Percentiles rank a stretch among this genome's conserved stretches.
Conservation (phyloP, 495 filamentous ascomycete species). For the Podospora pseudopauciseta region DNA sequence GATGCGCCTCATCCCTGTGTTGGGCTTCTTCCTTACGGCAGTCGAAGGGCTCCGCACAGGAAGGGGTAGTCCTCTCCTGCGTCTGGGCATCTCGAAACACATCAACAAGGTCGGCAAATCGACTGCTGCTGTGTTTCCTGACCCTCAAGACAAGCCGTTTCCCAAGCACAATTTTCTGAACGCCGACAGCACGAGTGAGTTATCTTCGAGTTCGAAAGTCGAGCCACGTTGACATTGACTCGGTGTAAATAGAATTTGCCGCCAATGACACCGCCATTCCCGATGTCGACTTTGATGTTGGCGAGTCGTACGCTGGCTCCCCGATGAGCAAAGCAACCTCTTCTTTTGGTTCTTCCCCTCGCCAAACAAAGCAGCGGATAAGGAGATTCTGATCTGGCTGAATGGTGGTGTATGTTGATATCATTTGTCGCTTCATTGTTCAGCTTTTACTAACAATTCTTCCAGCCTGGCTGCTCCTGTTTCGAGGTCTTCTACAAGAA, state of each 20-base stretch:
- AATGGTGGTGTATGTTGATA: conserved; percentile 56
- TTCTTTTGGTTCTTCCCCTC: conserved; percentile 80
- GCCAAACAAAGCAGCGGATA: conserved; percentile 48
- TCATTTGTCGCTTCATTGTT: neutral
- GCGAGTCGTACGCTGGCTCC: conserved; percentile 71
- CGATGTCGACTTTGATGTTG: conserved; percentile 70
- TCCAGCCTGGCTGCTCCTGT: conserved; percentile 60
- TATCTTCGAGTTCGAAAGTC: neutral
- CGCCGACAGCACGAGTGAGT: conserved; percentile 36
- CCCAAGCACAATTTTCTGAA: conserved; percentile 29
- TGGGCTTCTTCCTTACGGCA: neutral
- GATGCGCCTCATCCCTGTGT: neutral
- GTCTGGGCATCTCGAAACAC: neutral
- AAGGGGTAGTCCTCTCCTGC: neutral
- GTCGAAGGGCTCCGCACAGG: conserved; percentile 20
- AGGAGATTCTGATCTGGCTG: conserved; percentile 72
- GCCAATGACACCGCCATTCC: conserved; percentile 67
- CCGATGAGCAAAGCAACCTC: conserved; percentile 53
- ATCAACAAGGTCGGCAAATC: neutral
- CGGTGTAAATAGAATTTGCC: conserved; percentile 47
- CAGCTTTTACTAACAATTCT: conserved; percentile 2
- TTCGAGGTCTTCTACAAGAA: conserved; percentile 67
- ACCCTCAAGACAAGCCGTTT: neutral
- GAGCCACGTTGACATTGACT: neutral
- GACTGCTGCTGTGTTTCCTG: neutral